phyloP scores from a whole-genome alignment of 1,284 basidiomycete species.

The Porphyrellus sp. region DNA sequence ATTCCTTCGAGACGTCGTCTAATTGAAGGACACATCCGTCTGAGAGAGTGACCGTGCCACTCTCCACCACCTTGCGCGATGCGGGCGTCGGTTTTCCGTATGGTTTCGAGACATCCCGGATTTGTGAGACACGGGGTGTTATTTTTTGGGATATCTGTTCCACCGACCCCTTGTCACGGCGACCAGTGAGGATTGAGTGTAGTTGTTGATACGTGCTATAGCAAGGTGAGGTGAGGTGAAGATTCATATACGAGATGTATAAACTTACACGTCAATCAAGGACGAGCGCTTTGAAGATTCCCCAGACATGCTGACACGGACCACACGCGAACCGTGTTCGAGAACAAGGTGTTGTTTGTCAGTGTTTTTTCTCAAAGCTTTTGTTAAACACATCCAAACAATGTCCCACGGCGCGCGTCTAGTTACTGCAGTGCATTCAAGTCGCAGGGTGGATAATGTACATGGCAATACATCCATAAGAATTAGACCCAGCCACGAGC shows the following conservation, averaged over 20 bases:
- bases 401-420: not conserved
- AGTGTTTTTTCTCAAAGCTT: slow-evolving; percentile 24
- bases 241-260: not conserved
- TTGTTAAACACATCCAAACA: slow-evolving; percentile 28
- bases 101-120: slow-evolving; percentile 54
- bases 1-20: slow-evolving; percentile 66
- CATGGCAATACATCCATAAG: not conserved
- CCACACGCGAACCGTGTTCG: slow-evolving; percentile 8
- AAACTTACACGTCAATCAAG: slow-evolving; percentile 47
- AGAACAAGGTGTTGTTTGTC: slow-evolving; percentile 22
- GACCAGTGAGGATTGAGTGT: slow-evolving; percentile 56
- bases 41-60: slow-evolving; percentile 58
- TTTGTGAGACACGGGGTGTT: slow-evolving; percentile 51
- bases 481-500: slow-evolving; percentile 64
- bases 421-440: no score
- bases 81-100: slow-evolving; percentile 66
- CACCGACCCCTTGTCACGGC: slow-evolving; percentile 51
- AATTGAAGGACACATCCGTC: slow-evolving; percentile 62
- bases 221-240: not conserved
- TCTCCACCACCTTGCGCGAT: slow-evolving; percentile 64
- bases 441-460: not conserved
- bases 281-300: slow-evolving; percentile 46
- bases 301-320: slow-evolving; percentile 36
- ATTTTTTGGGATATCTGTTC: slow-evolving; percentile 59
- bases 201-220: slow-evolving; percentile 64